Evolutionary conservation across 495 filamentous ascomycete species (phyloP).

Genomic region (Neurospora sp.): DNA sequence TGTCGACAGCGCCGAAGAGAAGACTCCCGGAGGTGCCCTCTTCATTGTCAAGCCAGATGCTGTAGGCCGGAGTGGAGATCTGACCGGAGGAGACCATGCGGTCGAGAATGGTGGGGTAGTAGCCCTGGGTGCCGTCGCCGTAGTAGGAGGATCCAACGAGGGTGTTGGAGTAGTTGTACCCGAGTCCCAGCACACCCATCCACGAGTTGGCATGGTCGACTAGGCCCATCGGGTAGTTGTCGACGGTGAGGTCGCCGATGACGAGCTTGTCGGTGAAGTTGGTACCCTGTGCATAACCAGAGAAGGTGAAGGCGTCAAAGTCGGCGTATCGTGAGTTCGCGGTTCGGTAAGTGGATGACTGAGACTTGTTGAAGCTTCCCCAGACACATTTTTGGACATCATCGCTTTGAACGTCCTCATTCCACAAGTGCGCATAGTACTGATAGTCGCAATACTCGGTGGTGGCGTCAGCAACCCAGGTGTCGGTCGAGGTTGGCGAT

Average conservation of each 20-base stretch:
- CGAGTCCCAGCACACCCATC: constrained; percentile 71
- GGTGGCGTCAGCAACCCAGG: constrained; percentile 57
- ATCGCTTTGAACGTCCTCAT: not conserved
- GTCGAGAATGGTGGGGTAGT: constrained; percentile 61
- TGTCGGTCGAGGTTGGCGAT: constrained; percentile 61
- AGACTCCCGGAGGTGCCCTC: constrained; percentile 57
- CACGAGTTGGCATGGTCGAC: constrained; percentile 46
- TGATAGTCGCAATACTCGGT: constrained; percentile 39
- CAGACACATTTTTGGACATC: constrained; percentile 5
- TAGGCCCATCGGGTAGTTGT: constrained; percentile 65
- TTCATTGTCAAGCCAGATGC: constrained; percentile 65
- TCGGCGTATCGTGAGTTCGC: constrained; percentile 35
- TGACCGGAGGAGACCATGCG: constrained; percentile 52
- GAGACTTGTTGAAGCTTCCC: constrained; percentile 41
- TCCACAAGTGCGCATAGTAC: constrained; percentile 8
- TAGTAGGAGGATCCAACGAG: constrained; percentile 26
- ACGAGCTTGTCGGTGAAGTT: constrained; percentile 62
- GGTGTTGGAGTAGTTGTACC: constrained; percentile 57
- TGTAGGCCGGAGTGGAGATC: constrained; percentile 68
- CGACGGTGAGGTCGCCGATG: constrained; percentile 50
- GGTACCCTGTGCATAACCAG: constrained; percentile 53
- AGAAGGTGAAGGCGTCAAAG: constrained; percentile 65
- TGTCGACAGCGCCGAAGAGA: constrained; percentile 77
- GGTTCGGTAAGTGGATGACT: constrained; percentile 57
- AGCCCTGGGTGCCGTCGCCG: constrained; percentile 8